Conservation (phyloP, 176 grass and related monocot genomes). For the Triticum dicoccoides region DNA sequence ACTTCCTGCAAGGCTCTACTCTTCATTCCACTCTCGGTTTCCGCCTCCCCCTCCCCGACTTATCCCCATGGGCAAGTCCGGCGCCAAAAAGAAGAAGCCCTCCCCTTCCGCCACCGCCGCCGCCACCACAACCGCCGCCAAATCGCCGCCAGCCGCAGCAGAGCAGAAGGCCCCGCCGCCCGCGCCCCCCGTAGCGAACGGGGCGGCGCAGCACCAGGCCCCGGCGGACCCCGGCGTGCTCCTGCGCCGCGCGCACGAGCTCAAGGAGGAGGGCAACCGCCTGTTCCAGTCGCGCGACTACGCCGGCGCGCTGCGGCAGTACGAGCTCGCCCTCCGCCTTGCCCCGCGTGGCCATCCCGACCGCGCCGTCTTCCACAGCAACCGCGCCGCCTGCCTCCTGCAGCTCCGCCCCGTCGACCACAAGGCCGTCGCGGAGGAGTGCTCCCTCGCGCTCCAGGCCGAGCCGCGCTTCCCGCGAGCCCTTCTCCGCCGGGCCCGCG, state of each 20-base stretch:
- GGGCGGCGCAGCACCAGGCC: constrained; percentile 6
- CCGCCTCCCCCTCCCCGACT: constrained; percentile 13
- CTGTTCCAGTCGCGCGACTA: constrained; percentile 93
- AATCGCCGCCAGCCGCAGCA: neutral
- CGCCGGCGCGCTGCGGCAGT: constrained; percentile 66
- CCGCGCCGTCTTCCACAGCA: constrained; percentile 93
- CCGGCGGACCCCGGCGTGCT: constrained; percentile 46
- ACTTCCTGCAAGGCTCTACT: neutral
- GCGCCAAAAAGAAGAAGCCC: constrained; percentile 84
- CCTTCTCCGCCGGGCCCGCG: constrained; percentile 78
- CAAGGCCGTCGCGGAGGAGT: constrained; percentile 75
- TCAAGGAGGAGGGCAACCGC: constrained; percentile 96
- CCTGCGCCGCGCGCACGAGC: constrained; percentile 74
- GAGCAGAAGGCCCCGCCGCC: neutral
- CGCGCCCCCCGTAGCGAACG: constrained; percentile 4
- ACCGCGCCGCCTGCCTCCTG: constrained; percentile 94
- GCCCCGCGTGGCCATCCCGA: constrained; percentile 74
- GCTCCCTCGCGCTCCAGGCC: constrained; percentile 84
- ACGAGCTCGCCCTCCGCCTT: constrained; percentile 83
- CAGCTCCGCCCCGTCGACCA: constrained; percentile 89
- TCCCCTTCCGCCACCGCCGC: constrained; percentile 16
- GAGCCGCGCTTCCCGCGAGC: constrained; percentile 92
- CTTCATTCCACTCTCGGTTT: neutral
- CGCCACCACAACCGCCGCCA: neutral
- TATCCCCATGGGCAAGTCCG: constrained; percentile 87